phyloP scores from a whole-genome alignment of 1,284 basidiomycete species.

The Sphaerobolus stellatus region DNA sequence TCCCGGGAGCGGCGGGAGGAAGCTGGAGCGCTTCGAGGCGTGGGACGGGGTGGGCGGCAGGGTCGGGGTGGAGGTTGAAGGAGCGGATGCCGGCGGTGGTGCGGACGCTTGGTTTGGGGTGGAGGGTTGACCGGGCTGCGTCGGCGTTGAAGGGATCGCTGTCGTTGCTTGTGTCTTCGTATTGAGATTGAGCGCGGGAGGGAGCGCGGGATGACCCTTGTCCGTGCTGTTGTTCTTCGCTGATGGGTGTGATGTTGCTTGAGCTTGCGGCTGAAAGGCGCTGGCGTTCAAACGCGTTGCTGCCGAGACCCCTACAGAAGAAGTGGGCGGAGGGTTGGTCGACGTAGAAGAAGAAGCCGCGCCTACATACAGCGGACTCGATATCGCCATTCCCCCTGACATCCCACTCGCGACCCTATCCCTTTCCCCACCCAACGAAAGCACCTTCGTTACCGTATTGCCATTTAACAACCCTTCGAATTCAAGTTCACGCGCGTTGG shows the following conservation, averaged over 20 bases:
- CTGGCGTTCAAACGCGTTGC: no score
- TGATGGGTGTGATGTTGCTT: no score
- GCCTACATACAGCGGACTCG: slow-evolving; percentile 11
- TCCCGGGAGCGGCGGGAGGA: slow-evolving; percentile 5
- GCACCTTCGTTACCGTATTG: slow-evolving; percentile 56
- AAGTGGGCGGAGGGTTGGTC: no score
- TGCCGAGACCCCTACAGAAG: no score
- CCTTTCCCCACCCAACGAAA: slow-evolving; percentile 41
- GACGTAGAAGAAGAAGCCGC: background rate
- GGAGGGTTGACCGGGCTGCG: slow-evolving; percentile 17
- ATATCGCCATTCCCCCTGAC: slow-evolving; percentile 6
- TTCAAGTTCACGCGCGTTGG: slow-evolving; percentile 52
- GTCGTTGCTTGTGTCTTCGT: no score
- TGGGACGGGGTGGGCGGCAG: background rate
- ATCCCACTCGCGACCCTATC: background rate
- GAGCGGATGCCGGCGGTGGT: background rate
- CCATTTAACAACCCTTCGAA: slow-evolving; percentile 75
- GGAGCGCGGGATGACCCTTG: no score
- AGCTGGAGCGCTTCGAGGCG: background rate
- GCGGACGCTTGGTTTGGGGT: background rate
- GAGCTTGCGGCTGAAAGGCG: no score
- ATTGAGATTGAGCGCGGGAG: no score
- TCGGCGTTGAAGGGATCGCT: slow-evolving; percentile 21
- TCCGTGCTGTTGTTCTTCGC: no score
- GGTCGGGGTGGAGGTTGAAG: background rate